Percentiles rank a stretch among this genome's conserved stretches.
Evolutionary conservation across 179 eudicot species (phyloP).

Genomic region (Drosera spatulata): DNA sequence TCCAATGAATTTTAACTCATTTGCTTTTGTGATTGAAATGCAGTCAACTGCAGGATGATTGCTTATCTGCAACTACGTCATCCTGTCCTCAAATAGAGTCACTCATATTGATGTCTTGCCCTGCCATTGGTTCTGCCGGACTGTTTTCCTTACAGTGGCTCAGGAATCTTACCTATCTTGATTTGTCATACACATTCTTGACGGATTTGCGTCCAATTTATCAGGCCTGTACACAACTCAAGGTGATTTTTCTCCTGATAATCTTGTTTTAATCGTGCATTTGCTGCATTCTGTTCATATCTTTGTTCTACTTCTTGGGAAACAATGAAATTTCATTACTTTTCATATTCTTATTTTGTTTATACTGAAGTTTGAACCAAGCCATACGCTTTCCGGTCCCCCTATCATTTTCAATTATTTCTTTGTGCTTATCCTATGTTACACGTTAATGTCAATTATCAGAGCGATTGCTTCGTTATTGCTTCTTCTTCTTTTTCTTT

Average conservation of each 20-base stretch:
- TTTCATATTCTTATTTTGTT: too few species aligned
- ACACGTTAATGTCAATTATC: too few species aligned
- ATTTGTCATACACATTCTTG: slow-evolving; percentile 90
- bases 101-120: slow-evolving; percentile 88
- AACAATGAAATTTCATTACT: too few species aligned
- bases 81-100: slow-evolving; percentile 78
- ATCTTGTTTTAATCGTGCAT: too few species aligned
- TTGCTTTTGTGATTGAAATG: slow-evolving; percentile 10
- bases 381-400: too few species aligned
- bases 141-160: slow-evolving; percentile 58
- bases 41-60: slow-evolving; percentile 83
- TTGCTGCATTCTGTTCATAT: too few species aligned
- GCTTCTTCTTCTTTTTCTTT: too few species aligned
- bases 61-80: slow-evolving; percentile 72
- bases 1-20: slow-evolving; percentile 1
- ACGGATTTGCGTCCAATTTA: slow-evolving; percentile 77
- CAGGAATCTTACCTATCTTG: slow-evolving; percentile 62
- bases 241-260: slow-evolving; percentile 21
- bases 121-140: slow-evolving; percentile 81
- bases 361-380: too few species aligned
- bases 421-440: too few species aligned
- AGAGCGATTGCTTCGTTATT: too few species aligned
- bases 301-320: too few species aligned
- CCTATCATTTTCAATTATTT: too few species aligned
- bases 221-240: slow-evolving; percentile 57